Conservation (phyloP, 1,139 yeast genomes). For the Candida pseudoviswanathii region DNA sequence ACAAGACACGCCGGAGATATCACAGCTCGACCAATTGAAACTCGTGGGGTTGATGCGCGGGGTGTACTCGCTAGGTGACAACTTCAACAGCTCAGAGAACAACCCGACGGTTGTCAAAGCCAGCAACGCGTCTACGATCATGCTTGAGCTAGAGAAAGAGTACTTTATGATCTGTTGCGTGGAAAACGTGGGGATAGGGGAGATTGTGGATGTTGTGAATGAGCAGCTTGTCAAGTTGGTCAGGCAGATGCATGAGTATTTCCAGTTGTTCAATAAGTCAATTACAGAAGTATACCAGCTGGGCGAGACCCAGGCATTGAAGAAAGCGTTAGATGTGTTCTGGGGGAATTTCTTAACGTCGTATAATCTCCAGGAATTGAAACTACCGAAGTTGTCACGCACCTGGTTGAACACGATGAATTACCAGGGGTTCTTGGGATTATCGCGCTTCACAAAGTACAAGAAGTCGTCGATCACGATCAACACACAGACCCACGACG, state of each 20-base stretch:
- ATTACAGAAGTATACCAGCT: conserved; percentile 20
- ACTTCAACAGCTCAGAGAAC: conserved; percentile 16
- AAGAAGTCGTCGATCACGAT: conserved; percentile 36
- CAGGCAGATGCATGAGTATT: conserved; percentile 25
- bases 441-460: conserved; percentile 23
- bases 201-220: conserved; percentile 23
- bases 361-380: conserved; percentile 29
- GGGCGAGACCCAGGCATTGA: conserved; percentile 22
- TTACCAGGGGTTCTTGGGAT: conserved; percentile 40
- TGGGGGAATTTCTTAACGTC: conserved; percentile 34
- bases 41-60: conserved; percentile 44
- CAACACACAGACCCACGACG: conserved; percentile 16
- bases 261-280: conserved; percentile 31
- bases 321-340: conserved; percentile 22
- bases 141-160: conserved; percentile 28
- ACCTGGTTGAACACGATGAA: conserved; percentile 43
- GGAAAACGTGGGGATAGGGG: conserved; percentile 13
- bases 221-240: conserved; percentile 31
- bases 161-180: conserved; percentile 34
- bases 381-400: conserved; percentile 5
- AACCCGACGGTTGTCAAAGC: conserved; percentile 28
- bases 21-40: conserved; percentile 29
- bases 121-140: conserved; percentile 28
- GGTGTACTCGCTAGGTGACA: conserved; percentile 29
- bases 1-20: conserved; percentile 16